A percentile compares a stretch with the other conserved stretches of the same genome.
Conservation (phyloP, 371 early-diverging fungal genomes). For the Mucor indicus region DNA sequence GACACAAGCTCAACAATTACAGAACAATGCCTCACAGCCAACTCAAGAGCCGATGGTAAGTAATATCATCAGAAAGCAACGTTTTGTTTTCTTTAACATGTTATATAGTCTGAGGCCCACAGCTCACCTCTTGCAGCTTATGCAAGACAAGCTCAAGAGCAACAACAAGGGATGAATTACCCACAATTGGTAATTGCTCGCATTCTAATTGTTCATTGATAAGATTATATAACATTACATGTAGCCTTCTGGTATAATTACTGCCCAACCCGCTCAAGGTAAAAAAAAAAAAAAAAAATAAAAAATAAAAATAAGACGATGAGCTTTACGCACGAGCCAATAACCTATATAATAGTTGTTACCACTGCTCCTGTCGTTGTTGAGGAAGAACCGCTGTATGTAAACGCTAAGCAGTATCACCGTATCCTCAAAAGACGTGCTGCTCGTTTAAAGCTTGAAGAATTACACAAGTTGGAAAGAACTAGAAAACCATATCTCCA, state of each 20-base stretch:
- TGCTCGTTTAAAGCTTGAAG: conserved; percentile 66
- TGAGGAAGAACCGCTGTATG: conserved; percentile 83
- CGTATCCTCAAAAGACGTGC: conserved; percentile 85
- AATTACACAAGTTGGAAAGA: conserved; percentile 51
- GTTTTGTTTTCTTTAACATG: not conserved
- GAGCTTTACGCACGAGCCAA: too few relatives aligned
- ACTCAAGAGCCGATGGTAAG: conserved; percentile 10
- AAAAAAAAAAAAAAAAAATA: conserved; percentile 12
- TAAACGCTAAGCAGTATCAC: conserved; percentile 93
- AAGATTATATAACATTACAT: not conserved
- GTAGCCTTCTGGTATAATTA: conserved; percentile 30
- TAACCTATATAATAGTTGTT: conserved; percentile 8
- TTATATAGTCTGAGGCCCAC: conserved; percentile 11
- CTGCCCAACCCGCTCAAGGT: conserved; percentile 31
- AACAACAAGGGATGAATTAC: conserved; percentile 1
- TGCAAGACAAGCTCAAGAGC: conserved; percentile 1
- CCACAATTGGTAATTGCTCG: not conserved
- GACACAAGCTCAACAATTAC: conserved; percentile 9
- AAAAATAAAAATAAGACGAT: conserved; percentile 13
- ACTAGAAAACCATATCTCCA: conserved; percentile 83
- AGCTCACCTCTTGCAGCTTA: conserved; percentile 7
- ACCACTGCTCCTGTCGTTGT: conserved; percentile 13
- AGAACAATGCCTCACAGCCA: conserved; percentile 6
- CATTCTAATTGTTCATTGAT: not conserved
- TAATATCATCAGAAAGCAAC: not conserved